Conservation (phyloP, 106 monocot species). For the Gastrodia elata region DNA sequence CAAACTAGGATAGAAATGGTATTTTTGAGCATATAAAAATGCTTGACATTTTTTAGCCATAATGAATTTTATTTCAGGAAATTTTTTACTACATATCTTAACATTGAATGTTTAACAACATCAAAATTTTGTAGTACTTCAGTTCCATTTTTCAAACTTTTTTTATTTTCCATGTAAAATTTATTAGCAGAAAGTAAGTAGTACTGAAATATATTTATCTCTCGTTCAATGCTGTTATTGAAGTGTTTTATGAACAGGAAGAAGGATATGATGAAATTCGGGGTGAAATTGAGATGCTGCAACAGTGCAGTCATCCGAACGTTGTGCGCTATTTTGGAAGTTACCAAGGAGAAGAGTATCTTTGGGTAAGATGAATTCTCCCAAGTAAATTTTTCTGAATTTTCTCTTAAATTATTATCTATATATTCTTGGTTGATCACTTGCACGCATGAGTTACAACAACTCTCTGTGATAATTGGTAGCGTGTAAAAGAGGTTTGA, state of each 20-base stretch:
- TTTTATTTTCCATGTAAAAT: neutral
- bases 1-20: neutral
- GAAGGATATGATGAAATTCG: constrained; percentile 98
- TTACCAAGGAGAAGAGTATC: constrained; percentile 97
- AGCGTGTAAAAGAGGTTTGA: too few species aligned
- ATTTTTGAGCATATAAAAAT: neutral
- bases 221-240: neutral
- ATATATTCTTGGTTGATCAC: neutral
- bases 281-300: constrained; percentile 99
- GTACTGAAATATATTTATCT: neutral
- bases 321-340: constrained; percentile 97
- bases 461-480: too few species aligned
- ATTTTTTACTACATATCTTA: neutral
- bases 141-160: neutral
- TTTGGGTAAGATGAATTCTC: constrained; percentile 58
- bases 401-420: neutral
- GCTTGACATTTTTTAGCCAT: neutral
- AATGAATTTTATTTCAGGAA: neutral
- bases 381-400: neutral
- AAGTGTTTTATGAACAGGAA: constrained; percentile 42
- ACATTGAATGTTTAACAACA: neutral
- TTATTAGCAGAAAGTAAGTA: neutral
- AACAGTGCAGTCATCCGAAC: constrained; percentile 98
- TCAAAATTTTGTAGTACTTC: neutral
- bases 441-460: neutral